phyloP scores from a whole-genome alignment of 75 land plant species.

The Isoetes taiwanensis region DNA sequence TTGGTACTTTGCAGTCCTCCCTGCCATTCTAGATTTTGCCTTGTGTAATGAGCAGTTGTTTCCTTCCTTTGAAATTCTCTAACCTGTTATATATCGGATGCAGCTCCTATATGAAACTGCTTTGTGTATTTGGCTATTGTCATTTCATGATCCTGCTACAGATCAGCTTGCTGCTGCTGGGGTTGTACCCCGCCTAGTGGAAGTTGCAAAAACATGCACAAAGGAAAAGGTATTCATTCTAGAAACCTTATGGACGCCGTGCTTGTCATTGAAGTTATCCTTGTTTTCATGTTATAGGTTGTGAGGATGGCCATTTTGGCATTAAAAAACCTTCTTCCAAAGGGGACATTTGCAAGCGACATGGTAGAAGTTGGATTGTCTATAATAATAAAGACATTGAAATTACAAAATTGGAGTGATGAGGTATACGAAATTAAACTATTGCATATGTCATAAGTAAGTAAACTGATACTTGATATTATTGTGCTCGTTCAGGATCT shows the following conservation, averaged over 20 bases:
- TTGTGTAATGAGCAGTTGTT: background rate
- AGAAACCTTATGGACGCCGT: background rate
- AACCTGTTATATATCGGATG: background rate
- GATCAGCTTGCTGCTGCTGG: slow-evolving; percentile 51
- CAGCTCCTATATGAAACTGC: slow-evolving; percentile 94
- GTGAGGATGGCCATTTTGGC: slow-evolving; percentile 76
- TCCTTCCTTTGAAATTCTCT: background rate
- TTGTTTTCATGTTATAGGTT: slow-evolving; percentile 34
- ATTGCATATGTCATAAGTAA: background rate
- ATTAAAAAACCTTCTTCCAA: slow-evolving; percentile 51
- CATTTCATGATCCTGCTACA: slow-evolving; percentile 74
- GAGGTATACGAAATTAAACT: slow-evolving; percentile 48
- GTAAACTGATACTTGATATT: too few relatives aligned
- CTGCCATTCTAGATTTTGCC: background rate
- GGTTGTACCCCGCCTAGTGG: slow-evolving; percentile 56
- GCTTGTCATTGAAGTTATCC: background rate
- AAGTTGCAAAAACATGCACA: slow-evolving; percentile 74
- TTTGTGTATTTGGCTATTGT: slow-evolving; percentile 83
- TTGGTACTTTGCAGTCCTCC: slow-evolving; percentile 2
- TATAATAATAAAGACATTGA: slow-evolving; percentile 72
- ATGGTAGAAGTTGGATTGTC: slow-evolving; percentile 89
- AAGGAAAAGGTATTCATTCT: slow-evolving; percentile 65
- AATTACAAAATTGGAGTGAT: slow-evolving; percentile 95
- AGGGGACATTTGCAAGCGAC: slow-evolving; percentile 65
- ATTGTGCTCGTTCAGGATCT: slow-evolving; percentile 44